Percentiles rank a stretch among this genome's conserved stretches.
Evolutionary conservation across 2,329 filamentous ascomycete genomes (phyloP).

Genomic region (Aschersonia sp.): DNA sequence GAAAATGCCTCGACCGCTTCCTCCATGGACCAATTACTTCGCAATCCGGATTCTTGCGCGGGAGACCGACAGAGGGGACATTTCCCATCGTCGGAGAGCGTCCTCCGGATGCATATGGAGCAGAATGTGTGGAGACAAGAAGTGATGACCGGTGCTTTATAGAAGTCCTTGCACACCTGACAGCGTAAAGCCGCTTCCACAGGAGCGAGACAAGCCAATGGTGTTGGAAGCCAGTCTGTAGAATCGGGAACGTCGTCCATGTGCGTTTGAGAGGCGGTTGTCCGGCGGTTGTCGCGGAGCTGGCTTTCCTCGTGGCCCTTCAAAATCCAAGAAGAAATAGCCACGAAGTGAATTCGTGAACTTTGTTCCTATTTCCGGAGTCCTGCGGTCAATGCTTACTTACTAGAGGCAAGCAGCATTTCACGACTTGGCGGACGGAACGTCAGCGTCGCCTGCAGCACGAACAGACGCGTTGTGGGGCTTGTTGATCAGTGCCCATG

Average conservation of each 20-base stretch:
- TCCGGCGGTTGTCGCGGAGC: too few relatives aligned
- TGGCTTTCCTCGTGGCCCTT: too few relatives aligned
- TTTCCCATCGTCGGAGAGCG: slow-evolving; percentile 67
- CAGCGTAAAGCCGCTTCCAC: slow-evolving; percentile 83
- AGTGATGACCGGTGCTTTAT: slow-evolving; percentile 85
- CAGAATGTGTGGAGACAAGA: slow-evolving; percentile 94
- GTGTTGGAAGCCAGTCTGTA: slow-evolving; percentile 72
- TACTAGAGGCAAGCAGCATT: not conserved
- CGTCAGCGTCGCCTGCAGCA: too few relatives aligned
- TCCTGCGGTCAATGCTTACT: too few relatives aligned
- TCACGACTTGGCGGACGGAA: not conserved
- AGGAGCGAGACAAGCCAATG: slow-evolving; percentile 47
- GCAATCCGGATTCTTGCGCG: slow-evolving; percentile 74
- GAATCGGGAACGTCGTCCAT: slow-evolving; percentile 48
- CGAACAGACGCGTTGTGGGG: not conserved
- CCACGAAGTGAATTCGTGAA: too few relatives aligned
- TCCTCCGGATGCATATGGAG: slow-evolving; percentile 84
- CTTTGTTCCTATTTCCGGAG: too few relatives aligned
- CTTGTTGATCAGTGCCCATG: too few relatives aligned
- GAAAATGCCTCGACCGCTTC: slow-evolving; percentile 73
- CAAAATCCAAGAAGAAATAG: too few relatives aligned
- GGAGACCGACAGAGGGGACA: slow-evolving; percentile 70
- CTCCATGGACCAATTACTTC: slow-evolving; percentile 72
- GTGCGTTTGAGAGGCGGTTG: slow-evolving; percentile 11
- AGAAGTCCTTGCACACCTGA: slow-evolving; percentile 98